Percentiles rank a stretch among this genome's conserved stretches.
phyloP scores from a whole-genome alignment of 164 flowering plant species.

The Chimonanthus praecox region DNA sequence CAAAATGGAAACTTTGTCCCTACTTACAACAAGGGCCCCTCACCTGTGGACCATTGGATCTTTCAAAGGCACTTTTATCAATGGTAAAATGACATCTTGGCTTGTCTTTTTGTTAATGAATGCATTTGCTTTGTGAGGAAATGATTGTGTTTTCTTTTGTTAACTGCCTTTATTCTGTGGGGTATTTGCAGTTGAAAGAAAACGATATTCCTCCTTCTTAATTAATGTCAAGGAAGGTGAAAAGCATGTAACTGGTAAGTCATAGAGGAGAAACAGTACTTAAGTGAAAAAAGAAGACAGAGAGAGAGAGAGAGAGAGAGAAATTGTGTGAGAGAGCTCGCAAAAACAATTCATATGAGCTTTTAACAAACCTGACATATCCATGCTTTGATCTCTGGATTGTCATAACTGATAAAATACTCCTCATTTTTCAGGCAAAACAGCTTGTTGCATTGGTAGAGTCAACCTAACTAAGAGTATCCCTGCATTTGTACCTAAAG shows the following conservation, averaged over 20 bases:
- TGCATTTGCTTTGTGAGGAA: not conserved
- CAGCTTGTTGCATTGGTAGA: slow-evolving; percentile 33
- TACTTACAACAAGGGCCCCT: slow-evolving; percentile 32
- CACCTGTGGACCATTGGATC: slow-evolving; percentile 38
- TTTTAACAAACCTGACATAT: no score
- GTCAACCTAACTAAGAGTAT: slow-evolving; percentile 25
- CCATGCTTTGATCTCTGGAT: not conserved
- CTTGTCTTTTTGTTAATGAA: not conserved
- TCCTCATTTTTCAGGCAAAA: slow-evolving; percentile 29
- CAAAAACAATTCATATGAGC: not conserved
- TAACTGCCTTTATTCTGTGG: slow-evolving; percentile 6
- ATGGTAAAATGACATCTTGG: slow-evolving; percentile 22
- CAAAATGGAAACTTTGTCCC: slow-evolving; percentile 51
- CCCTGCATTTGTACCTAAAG: slow-evolving; percentile 33
- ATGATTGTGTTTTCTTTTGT: not conserved
- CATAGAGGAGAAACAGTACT: not conserved
- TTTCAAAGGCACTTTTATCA: slow-evolving; percentile 35
- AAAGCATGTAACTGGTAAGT: slow-evolving; percentile 36
- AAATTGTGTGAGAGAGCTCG: not conserved
- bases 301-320: not conserved
- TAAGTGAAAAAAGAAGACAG: not conserved
- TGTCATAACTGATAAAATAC: not conserved
- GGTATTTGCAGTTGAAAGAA: slow-evolving; percentile 37
- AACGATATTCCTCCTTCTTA: slow-evolving; percentile 34
- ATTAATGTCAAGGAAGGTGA: slow-evolving; percentile 36